These are phyloP conservation scores for Leccinum ochraceum DNA, from an alignment of 768 basidiomycete species.

Conservation along the genomic window DNA sequence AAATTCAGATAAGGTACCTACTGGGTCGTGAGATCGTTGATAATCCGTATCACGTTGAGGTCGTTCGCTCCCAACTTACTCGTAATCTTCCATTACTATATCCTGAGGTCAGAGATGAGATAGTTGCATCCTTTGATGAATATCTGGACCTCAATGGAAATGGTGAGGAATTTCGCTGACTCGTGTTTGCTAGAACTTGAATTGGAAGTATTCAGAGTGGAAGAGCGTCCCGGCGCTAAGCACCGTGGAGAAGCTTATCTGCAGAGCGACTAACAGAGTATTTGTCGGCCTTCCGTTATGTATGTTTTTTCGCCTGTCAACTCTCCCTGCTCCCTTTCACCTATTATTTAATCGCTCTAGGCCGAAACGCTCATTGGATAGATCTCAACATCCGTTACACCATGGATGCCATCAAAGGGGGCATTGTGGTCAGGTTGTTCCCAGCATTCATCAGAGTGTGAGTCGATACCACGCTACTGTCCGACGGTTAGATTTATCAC, in stretches of 20 bases:
- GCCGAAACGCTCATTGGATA: constrained; percentile 29
- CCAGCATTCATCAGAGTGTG: constrained; percentile 22
- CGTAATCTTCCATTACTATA: constrained; percentile 41
- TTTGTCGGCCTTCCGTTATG: constrained; percentile 54
- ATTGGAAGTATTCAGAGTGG: constrained; percentile 39
- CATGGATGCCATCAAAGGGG: constrained; percentile 24
- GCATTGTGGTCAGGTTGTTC: constrained; percentile 24
- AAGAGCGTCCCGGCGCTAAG: constrained; percentile 29
- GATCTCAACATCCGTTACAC: constrained; percentile 33
- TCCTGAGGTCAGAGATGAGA: constrained; percentile 45
- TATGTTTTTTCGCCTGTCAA: constrained; percentile 13
- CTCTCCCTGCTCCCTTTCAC: no score
- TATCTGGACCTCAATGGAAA: constrained; percentile 27
- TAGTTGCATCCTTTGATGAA: constrained; percentile 40
- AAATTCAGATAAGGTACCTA: constrained; percentile 38
- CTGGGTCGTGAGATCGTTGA: constrained; percentile 34
- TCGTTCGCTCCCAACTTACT: constrained; percentile 34
- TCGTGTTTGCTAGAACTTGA: neutral
- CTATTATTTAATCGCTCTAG: constrained; percentile 9
- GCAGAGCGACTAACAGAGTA: constrained; percentile 43
- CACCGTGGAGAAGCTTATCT: constrained; percentile 37
- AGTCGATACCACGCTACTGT: neutral
- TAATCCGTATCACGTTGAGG: constrained; percentile 33
- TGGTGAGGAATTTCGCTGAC: constrained; percentile 9
- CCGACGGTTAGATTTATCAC: neutral